phyloP scores from a whole-genome alignment of 352 stramenopile genomes.

The Phytopythium boreale region DNA sequence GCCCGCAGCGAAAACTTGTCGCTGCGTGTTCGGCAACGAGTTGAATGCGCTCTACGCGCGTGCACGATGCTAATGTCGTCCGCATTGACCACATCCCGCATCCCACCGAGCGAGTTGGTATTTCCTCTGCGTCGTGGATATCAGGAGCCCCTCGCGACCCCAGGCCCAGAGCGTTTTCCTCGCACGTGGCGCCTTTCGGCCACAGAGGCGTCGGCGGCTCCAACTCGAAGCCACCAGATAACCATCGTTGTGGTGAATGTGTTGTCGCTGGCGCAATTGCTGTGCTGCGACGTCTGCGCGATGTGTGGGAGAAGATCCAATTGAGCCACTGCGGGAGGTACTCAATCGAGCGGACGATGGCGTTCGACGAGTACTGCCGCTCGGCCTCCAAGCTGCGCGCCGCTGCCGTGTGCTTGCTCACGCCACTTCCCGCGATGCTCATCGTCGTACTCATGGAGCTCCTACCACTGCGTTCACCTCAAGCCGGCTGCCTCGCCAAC shows the following conservation, averaged over 20 bases:
- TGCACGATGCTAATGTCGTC: neutral
- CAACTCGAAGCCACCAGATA: neutral
- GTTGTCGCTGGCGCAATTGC: neutral
- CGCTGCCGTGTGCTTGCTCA: conserved; percentile 13
- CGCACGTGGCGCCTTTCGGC: neutral
- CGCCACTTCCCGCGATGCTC: conserved; percentile 14
- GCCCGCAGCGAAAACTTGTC: too few species aligned
- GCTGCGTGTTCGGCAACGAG: too few species aligned
- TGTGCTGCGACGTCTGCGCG: neutral
- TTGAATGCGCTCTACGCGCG: neutral
- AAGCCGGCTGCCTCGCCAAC: conserved; percentile 15
- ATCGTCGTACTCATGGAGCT: conserved; percentile 12
- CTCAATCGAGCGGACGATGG: conserved; percentile 26
- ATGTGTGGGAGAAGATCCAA: conserved; percentile 18
- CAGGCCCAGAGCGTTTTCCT: too few species aligned
- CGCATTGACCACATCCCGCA: too few species aligned
- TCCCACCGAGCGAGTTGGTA: too few species aligned
- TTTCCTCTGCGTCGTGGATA: too few species aligned
- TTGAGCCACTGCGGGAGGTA: conserved; percentile 29
- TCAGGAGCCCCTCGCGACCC: too few species aligned
- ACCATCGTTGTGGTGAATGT: neutral
- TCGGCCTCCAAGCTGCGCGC: conserved; percentile 10
- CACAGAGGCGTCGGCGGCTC: too few species aligned
- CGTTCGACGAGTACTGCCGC: conserved; percentile 24
- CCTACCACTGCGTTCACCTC: conserved; percentile 15